Conservation (phyloP, 768 basidiomycete species). For the Tricholoma terreum region DNA sequence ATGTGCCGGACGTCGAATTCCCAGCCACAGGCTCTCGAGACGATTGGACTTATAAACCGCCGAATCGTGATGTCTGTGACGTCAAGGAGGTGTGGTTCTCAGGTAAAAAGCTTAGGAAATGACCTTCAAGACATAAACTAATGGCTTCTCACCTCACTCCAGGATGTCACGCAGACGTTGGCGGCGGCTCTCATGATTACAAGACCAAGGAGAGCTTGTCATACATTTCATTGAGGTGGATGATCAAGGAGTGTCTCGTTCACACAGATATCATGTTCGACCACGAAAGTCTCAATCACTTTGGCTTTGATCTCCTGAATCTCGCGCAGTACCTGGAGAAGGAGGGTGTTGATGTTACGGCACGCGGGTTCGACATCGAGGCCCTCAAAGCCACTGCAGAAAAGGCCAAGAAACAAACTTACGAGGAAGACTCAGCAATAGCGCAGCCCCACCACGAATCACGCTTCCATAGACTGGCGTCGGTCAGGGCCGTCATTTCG, state of each 20-base stretch:
- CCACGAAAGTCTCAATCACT: slow-evolving; percentile 9
- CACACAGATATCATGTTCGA: slow-evolving; percentile 21
- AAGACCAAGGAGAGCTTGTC: slow-evolving; percentile 19
- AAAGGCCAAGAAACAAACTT: not conserved
- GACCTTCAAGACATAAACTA: not conserved
- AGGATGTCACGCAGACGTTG: slow-evolving; percentile 23
- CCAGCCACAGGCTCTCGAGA: slow-evolving; percentile 10
- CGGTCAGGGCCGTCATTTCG: no score
- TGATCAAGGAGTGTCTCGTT: slow-evolving; percentile 27
- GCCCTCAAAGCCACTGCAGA: slow-evolving; percentile 2
- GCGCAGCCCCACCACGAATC: no score
- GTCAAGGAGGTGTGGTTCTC: slow-evolving; percentile 26
- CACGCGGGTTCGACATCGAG: slow-evolving; percentile 5
- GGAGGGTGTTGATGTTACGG: slow-evolving; percentile 1
- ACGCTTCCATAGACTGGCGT: no score
- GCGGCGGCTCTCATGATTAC: slow-evolving; percentile 23
- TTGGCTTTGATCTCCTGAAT: slow-evolving; percentile 18
- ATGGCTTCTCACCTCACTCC: not conserved
- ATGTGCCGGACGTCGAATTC: slow-evolving; percentile 11
- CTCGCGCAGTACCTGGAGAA: slow-evolving; percentile 4
- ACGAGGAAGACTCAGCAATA: not conserved
- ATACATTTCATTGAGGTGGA: slow-evolving; percentile 27
- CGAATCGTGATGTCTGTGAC: slow-evolving; percentile 17
- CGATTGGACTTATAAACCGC: slow-evolving; percentile 17
- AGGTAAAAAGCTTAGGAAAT: slow-evolving; percentile 5